A percentile compares a stretch with the other conserved stretches of the same genome.
Conservation (phyloP, 345 rosid genomes). For the Eucalyptus marginata region DNA sequence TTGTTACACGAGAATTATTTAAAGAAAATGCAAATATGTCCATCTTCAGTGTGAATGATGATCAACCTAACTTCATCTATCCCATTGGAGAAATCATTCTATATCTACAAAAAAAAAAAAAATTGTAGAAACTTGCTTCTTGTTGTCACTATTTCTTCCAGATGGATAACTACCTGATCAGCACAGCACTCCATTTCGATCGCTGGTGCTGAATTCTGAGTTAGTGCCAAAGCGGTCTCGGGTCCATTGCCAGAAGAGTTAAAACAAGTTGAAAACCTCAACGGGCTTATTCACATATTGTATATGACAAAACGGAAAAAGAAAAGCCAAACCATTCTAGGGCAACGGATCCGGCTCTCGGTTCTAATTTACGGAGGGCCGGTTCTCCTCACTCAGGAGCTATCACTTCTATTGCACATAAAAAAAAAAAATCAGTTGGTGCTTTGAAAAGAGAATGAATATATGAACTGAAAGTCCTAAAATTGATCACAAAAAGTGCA, state of each 20-base stretch:
- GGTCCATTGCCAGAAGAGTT: background rate
- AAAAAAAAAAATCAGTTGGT: no score
- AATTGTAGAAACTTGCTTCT: background rate
- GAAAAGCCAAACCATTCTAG: rapidly evolving
- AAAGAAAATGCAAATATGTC: background rate
- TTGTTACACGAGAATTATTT: background rate
- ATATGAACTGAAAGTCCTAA: rapidly evolving
- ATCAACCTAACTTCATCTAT: background rate
- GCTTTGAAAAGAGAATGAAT: no score
- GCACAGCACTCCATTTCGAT: background rate
- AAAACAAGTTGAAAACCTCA: background rate
- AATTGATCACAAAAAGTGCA: no score
- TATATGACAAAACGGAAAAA: no score
- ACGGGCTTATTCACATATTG: rapidly evolving
- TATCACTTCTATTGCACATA: no score
- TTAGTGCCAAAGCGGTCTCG: background rate
- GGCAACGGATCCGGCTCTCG: rapidly evolving
- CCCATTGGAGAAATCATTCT: background rate
- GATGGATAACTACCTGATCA: rapidly evolving
- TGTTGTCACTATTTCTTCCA: background rate
- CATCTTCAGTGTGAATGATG: background rate
- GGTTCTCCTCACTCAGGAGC: no score
- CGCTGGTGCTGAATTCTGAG: background rate
- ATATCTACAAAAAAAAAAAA: no score
- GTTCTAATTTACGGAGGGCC: rapidly evolving